Evolutionary conservation across 73 alveolate genomes (phyloP).

Genomic region (Stentor coeruleus): DNA sequence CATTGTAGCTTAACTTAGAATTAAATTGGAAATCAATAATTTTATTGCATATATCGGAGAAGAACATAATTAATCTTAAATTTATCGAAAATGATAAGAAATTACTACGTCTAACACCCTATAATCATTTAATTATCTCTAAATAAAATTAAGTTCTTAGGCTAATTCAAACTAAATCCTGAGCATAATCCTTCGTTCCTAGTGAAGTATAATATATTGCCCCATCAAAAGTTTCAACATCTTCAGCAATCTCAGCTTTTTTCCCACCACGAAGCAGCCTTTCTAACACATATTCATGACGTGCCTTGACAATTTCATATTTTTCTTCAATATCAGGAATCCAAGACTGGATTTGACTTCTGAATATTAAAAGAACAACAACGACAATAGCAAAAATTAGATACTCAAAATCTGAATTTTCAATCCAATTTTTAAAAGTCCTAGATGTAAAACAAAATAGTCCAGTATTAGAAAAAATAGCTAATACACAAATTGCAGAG

Average conservation of each 20-base stretch:
- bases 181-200: too few relatives aligned
- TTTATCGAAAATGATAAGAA: too few relatives aligned
- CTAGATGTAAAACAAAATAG: constrained; percentile 14
- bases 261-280: constrained; percentile 4
- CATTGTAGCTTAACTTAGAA: too few relatives aligned
- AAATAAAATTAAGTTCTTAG: too few relatives aligned
- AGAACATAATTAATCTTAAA: too few relatives aligned
- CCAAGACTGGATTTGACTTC: neutral
- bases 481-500: constrained; percentile 31
- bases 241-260: neutral
- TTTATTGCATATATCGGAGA: too few relatives aligned
- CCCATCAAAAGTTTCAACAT: too few relatives aligned
- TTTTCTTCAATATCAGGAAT: constrained; percentile 8
- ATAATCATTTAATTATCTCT: too few relatives aligned
- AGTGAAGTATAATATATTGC: too few relatives aligned
- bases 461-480: constrained; percentile 50
- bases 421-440: neutral
- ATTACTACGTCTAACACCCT: too few relatives aligned
- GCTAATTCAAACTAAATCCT: too few relatives aligned
- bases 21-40: too few relatives aligned
- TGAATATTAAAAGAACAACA: neutral
- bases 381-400: neutral
- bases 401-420: neutral
- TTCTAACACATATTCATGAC: neutral
- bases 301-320: neutral